Evolutionary conservation across 768 basidiomycete species (phyloP).

Genomic region (Panaeolus cyanescens): DNA sequence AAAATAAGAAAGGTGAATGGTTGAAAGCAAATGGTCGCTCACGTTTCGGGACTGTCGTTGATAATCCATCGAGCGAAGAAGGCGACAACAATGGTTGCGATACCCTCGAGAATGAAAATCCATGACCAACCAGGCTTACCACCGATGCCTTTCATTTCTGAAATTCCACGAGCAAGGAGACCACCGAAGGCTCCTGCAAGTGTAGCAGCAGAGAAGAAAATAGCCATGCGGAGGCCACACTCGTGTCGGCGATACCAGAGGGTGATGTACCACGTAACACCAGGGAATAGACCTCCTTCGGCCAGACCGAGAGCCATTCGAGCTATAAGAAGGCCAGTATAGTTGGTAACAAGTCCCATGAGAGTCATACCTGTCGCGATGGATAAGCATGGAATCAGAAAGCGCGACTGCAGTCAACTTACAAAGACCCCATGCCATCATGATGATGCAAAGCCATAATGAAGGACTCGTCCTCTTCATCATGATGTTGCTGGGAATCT

Average conservation of each 20-base stretch:
- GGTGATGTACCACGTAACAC: constrained; percentile 32
- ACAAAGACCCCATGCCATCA: constrained; percentile 33
- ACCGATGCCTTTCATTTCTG: constrained; percentile 25
- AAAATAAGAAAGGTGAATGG: not conserved
- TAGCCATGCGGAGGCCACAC: constrained; percentile 32
- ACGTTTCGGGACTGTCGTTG: constrained; percentile 30
- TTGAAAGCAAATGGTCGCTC: not conserved
- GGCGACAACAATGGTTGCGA: constrained; percentile 28
- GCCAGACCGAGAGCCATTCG: constrained; percentile 29
- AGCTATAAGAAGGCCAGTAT: constrained; percentile 22
- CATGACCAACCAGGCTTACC: constrained; percentile 33
- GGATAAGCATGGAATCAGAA: not conserved
- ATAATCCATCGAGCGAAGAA: constrained; percentile 26
- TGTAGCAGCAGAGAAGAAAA: constrained; percentile 34
- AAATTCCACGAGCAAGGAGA: constrained; percentile 29
- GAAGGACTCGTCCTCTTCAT: constrained; percentile 35
- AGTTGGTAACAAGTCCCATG: constrained; percentile 30
- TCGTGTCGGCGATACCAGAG: constrained; percentile 33
- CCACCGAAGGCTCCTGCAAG: constrained; percentile 33
- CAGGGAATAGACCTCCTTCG: constrained; percentile 33
- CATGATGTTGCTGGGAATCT: constrained; percentile 35
- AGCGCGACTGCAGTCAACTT: constrained; percentile 6
- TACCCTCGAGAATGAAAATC: constrained; percentile 34
- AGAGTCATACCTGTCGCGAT: constrained; percentile 25
- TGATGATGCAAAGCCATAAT: constrained; percentile 32